A percentile compares a stretch with the other conserved stretches of the same genome.
Conservation (phyloP, 352 stramenopile species). For the Phytophthora sp. region DNA sequence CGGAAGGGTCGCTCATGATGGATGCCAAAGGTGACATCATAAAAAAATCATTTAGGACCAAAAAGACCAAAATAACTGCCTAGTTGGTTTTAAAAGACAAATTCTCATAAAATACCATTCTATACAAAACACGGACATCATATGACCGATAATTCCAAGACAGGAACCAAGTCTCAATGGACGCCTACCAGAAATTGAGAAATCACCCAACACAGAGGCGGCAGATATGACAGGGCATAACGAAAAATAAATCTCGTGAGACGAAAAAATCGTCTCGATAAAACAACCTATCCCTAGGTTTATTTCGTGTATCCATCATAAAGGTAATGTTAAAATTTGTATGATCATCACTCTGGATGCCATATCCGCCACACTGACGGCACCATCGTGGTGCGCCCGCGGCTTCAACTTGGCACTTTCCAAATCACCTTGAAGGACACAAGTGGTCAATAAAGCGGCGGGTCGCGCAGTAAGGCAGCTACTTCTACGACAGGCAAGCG, state of each 20-base stretch:
- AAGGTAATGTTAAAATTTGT: slow-evolving; percentile 5
- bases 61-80: too few relatives aligned
- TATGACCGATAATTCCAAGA: too few relatives aligned
- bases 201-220: slow-evolving; percentile 9
- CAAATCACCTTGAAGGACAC: neutral
- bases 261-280: slow-evolving; percentile 12
- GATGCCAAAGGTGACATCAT: too few relatives aligned
- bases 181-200: slow-evolving; percentile 14
- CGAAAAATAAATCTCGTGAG: neutral
- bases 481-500: too few relatives aligned
- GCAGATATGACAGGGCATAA: slow-evolving; percentile 10
- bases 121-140: too few relatives aligned
- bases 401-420: neutral
- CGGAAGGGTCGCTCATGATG: too few relatives aligned
- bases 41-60: too few relatives aligned
- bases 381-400: neutral
- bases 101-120: too few relatives aligned
- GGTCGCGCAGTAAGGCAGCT: neutral
- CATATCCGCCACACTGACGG: too few relatives aligned
- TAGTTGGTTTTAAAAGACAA: too few relatives aligned
- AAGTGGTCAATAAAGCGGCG: too few relatives aligned
- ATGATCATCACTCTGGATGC: slow-evolving; percentile 8
- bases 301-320: slow-evolving; percentile 14
- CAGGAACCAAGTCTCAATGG: neutral
- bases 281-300: slow-evolving; percentile 4